Evolutionary conservation across 768 basidiomycete species (phyloP).

Genomic region (Auriscalpium orientale): DNA sequence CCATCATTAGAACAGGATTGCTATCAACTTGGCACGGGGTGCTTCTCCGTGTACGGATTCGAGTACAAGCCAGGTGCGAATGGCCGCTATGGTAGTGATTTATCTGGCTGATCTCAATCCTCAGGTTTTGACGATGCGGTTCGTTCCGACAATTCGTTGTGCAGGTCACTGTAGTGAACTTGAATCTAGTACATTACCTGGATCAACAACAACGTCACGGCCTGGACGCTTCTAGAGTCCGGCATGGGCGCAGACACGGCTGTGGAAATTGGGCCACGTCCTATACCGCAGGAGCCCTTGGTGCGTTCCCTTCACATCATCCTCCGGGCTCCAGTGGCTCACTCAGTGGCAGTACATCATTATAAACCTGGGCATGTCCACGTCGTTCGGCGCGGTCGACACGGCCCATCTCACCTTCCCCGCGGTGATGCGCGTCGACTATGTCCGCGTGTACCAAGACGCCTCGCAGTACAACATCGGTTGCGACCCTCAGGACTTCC

Average conservation of each 20-base stretch:
- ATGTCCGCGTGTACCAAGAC: constrained; percentile 70
- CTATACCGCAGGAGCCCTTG: constrained; percentile 39
- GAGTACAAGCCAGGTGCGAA: constrained; percentile 27
- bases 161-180: neutral
- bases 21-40: constrained; percentile 27
- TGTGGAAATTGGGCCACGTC: constrained; percentile 26
- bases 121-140: constrained; percentile 19
- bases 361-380: constrained; percentile 51
- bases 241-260: constrained; percentile 28
- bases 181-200: constrained; percentile 32
- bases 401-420: constrained; percentile 42
- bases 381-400: constrained; percentile 53
- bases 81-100: neutral
- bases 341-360: constrained; percentile 37
- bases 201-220: constrained; percentile 29
- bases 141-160: neutral
- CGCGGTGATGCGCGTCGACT: constrained; percentile 70
- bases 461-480: constrained; percentile 43
- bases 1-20: constrained; percentile 4
- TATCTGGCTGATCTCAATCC: neutral
- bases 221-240: constrained; percentile 32
- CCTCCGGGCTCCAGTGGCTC: neutral
- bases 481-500: constrained; percentile 64
- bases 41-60: constrained; percentile 34
- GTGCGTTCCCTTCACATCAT: constrained; percentile 10